Percentiles rank a stretch among this genome's conserved stretches.
Conservation (phyloP, 768 basidiomycete species). For the Podaxis sp. region DNA sequence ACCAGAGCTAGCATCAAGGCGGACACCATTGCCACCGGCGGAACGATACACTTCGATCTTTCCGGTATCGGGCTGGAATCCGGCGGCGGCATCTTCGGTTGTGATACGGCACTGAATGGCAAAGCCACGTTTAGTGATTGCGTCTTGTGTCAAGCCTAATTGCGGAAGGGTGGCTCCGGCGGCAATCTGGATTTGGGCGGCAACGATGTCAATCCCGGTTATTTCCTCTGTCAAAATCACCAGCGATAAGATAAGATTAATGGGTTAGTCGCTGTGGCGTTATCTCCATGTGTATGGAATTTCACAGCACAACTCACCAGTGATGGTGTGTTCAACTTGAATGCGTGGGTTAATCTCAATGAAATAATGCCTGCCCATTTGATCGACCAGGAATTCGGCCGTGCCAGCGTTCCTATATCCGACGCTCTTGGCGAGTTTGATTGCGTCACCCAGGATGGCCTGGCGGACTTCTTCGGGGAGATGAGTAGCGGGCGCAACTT, state of each 20-base stretch:
- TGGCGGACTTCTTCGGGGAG: conserved; percentile 89
- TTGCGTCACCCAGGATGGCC: conserved; percentile 85
- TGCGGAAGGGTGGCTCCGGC: conserved; percentile 95
- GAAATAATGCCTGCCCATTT: conserved; percentile 95
- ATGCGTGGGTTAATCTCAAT: conserved; percentile 99
- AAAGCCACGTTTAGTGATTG: conserved; percentile 93
- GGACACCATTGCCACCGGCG: conserved; percentile 97
- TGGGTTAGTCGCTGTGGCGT: background rate
- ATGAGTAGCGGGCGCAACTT: conserved; percentile 95
- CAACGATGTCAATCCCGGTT: conserved; percentile 98
- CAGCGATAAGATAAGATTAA: conserved; percentile 9
- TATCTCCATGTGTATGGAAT: background rate
- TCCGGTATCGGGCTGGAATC: conserved; percentile 97
- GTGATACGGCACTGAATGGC: conserved; percentile 99
- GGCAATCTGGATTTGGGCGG: conserved; percentile 99
- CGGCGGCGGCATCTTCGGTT: conserved; percentile 89
- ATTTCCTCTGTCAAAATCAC: conserved; percentile 77
- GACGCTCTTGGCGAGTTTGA: conserved; percentile 92
- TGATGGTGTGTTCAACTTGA: conserved; percentile 99
- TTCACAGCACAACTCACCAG: conserved; percentile 48
- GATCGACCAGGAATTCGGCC: conserved; percentile 97
- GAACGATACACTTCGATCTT: conserved; percentile 99
- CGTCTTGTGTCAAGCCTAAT: conserved; percentile 93
- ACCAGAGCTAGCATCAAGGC: conserved; percentile 94
- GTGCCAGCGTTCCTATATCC: conserved; percentile 97